A percentile compares a stretch with the other conserved stretches of the same genome.
phyloP scores from a whole-genome alignment of 306 rosid genomes.

The Sechiopsis laciniata region DNA sequence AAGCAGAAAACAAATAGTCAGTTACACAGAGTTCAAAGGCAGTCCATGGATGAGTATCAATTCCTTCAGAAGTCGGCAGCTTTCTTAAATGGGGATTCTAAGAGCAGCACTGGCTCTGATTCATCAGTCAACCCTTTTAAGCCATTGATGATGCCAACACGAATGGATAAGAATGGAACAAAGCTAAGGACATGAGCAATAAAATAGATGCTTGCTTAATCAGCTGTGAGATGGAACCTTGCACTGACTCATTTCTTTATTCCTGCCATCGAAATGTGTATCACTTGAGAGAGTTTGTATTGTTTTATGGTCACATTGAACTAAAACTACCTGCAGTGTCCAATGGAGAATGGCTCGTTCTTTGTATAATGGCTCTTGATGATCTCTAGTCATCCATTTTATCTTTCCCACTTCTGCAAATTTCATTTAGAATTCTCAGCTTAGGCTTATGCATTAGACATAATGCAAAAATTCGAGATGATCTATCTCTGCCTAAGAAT shows the following conservation, averaged over 20 bases:
- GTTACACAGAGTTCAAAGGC: constrained; percentile 62
- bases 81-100: constrained; percentile 66
- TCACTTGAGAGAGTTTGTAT: constrained; percentile 8
- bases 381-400: too few relatives aligned
- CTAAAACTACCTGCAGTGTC: background rate
- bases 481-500: too few relatives aligned
- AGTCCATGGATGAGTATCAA: constrained; percentile 92
- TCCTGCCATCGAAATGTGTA: constrained; percentile 22
- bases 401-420: too few relatives aligned
- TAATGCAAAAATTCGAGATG: too few relatives aligned
- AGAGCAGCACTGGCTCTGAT: constrained; percentile 71
- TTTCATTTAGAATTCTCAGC: too few relatives aligned
- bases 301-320: constrained; percentile 2
- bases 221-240: constrained; percentile 39
- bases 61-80: constrained; percentile 53
- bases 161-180: constrained; percentile 43
- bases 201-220: constrained; percentile 13
- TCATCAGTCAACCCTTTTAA: constrained; percentile 52
- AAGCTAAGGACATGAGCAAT: constrained; percentile 32
- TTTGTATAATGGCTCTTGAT: too few relatives aligned
- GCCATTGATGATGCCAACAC: constrained; percentile 49
- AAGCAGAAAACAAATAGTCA: constrained; percentile 43
- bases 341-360: too few relatives aligned
- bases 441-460: too few relatives aligned
- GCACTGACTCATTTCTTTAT: constrained; percentile 59